These are phyloP conservation scores for Tulasnella sp. DNA, from an alignment of 768 basidiomycete species.

Conservation along the genomic window DNA sequence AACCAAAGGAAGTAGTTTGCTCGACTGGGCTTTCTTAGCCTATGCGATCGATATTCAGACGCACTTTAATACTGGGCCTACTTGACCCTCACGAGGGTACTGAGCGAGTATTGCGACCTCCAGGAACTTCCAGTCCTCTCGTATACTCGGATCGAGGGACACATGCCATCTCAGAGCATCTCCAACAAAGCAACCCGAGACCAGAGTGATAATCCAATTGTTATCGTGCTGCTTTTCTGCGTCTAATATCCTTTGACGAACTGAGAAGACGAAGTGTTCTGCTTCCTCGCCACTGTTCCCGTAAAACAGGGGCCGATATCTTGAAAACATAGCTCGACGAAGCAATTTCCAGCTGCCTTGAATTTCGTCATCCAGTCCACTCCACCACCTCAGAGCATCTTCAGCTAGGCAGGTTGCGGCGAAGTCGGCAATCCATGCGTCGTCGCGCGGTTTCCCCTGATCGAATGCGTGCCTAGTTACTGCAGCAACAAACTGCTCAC, in stretches of 20 bases:
- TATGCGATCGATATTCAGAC: no score
- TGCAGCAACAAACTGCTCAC: neutral
- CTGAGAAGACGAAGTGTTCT: neutral
- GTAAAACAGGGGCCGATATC: neutral
- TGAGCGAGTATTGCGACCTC: neutral
- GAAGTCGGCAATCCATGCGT: neutral
- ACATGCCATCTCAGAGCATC: constrained; percentile 1
- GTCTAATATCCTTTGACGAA: neutral
- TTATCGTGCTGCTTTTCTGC: constrained; percentile 6
- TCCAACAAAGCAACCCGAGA: neutral
- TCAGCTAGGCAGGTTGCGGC: neutral
- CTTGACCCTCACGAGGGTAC: neutral
- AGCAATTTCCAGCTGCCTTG: neutral
- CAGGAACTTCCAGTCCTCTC: neutral
- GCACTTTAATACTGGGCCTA: no score
- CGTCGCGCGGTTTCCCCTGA: neutral
- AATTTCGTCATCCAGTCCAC: neutral
- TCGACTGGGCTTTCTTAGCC: no score
- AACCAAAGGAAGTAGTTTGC: no score
- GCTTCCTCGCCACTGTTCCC: neutral
- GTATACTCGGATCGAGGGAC: neutral
- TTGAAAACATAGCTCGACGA: neutral
- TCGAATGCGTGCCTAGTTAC: constrained; percentile 17
- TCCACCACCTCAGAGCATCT: neutral
- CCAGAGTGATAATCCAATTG: neutral